Conservation (phyloP, 2,329 filamentous ascomycete species). For the Emydomyces testavorans region DNA sequence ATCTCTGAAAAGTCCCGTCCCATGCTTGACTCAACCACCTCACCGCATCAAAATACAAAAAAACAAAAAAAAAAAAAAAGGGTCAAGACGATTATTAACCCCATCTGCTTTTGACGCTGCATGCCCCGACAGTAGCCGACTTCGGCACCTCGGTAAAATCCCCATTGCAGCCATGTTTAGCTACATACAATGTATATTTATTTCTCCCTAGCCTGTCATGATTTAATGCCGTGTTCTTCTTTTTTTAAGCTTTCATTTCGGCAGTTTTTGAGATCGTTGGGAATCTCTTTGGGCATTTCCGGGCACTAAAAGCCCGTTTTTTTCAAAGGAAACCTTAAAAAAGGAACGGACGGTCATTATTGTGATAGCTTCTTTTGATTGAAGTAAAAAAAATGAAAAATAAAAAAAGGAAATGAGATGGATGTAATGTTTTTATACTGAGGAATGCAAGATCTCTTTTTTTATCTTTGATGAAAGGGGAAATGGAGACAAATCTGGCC, state of each 20-base stretch:
- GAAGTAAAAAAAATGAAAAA: too few relatives aligned
- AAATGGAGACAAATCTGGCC: not conserved
- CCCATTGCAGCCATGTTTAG: too few relatives aligned
- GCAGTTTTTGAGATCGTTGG: not conserved
- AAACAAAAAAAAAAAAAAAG: not conserved
- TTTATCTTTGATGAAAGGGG: not conserved
- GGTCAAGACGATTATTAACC: not conserved
- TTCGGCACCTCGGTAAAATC: slow-evolving; percentile 10
- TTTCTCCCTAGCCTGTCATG: too few relatives aligned
- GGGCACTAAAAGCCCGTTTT: too few relatives aligned
- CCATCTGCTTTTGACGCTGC: not conserved
- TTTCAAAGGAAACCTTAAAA: too few relatives aligned
- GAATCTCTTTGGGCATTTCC: too few relatives aligned
- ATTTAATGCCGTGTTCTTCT: not conserved
- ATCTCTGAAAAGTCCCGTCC: too few relatives aligned
- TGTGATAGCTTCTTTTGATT: too few relatives aligned
- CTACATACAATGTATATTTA: too few relatives aligned
- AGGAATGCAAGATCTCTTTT: not conserved
- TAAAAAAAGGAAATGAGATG: not conserved
- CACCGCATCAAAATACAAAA: too few relatives aligned
- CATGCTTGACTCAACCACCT: too few relatives aligned
- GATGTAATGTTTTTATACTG: not conserved
- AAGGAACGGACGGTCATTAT: too few relatives aligned
- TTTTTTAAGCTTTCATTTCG: slow-evolving; percentile 1
- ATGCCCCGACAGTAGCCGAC: not conserved